Evolutionary conservation across 1,284 basidiomycete genomes (phyloP), one percentile per base, ranked within the genome.

Genomic region (Pseudozyma tsukubaensis): DNA sequence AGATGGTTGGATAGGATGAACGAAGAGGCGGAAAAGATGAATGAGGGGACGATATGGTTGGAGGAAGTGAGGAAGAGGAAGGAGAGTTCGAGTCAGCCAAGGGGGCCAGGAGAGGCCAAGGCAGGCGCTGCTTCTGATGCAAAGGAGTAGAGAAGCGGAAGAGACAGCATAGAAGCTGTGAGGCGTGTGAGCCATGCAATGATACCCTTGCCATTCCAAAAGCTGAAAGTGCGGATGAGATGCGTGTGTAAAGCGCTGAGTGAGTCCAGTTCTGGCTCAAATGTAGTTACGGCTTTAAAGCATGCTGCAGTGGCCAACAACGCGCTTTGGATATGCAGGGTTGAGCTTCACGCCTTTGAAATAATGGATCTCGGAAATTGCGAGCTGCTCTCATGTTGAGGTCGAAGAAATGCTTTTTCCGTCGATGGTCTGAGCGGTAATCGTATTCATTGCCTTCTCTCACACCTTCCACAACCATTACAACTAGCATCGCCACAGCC

Each of bases 21-120:
- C 82, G 87, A 89, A 14, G 94, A 95, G 81, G 96, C 92, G 6
- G 94, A 95, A 84, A 91, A 91, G 86, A 94, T 99, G 92, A 98
- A 99, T 86, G 92, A 93, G 77, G 79, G 72, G 1, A 77, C 74
- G 1, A 59, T 63, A 10, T 76, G 73, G 73, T 40, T 76, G n/a
- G 73, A 76, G 44, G 69, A 76, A 49, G 64, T 72, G 29, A 50
- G 73, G 14, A 76, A 63, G 53, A 50, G 56, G 24, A 75, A 54
- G n/a, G 49, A 63, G 49, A 59, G 60, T 43, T 63, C 66, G 36
- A 21, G 47, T 32, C 18, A 37, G 9, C 42, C 62, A 3, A 50
- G 47, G n/a, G 42, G 18, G 32, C 35, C 34, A 14, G 32, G 35
- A 9, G 44, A 40, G 11, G 32, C 21, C 36, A 58, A 57, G 40